Evolutionary conservation across 1,139 yeast species (phyloP).

Genomic region (Geotrichum australiense): DNA sequence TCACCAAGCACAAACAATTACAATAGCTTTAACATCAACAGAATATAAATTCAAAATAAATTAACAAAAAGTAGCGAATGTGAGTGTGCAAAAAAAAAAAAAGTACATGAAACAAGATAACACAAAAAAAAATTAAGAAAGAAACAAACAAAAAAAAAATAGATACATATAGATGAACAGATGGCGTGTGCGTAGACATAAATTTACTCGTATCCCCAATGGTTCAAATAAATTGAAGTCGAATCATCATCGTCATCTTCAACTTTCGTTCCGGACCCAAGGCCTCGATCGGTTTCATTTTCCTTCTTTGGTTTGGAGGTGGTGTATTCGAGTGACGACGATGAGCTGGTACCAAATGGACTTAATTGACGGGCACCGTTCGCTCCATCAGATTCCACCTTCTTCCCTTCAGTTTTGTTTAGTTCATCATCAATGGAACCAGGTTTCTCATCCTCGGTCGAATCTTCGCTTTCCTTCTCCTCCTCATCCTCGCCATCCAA

Average conservation of each 20-base stretch:
- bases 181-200: slow-evolving; percentile 2
- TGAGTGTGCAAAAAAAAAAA: background rate
- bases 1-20: no score
- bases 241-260: background rate
- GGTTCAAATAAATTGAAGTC: background rate
- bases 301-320: slow-evolving; percentile 1
- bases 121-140: background rate
- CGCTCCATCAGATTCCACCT: no score
- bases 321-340: background rate
- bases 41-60: no score
- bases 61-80: background rate
- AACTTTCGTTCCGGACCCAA: background rate
- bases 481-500: background rate
- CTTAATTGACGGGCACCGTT: no score
- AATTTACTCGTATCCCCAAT: slow-evolving; percentile 6
- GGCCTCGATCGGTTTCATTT: background rate
- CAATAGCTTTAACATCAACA: no score
- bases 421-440: no score
- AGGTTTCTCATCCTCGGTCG: no score
- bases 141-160: slow-evolving; percentile 3
- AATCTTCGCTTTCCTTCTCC: no score
- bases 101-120: background rate
- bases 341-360: background rate
- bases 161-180: background rate
- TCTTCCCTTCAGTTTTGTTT: no score